Conservation (phyloP, 73 alveolate species). For the Paramecium primaurelia region DNA sequence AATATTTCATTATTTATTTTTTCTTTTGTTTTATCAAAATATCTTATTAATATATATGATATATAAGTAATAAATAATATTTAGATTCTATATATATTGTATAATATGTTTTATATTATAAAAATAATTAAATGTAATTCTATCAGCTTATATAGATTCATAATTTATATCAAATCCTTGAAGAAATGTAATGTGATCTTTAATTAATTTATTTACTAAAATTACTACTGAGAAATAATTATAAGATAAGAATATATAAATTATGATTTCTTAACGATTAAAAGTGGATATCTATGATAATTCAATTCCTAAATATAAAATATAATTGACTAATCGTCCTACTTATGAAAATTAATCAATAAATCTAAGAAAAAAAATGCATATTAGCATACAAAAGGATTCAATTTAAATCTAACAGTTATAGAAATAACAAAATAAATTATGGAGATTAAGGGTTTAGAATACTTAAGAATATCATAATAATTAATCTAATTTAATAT, state of each 20-base stretch:
- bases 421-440: not conserved
- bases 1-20: not conserved
- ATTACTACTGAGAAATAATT: not conserved
- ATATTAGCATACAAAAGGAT: not conserved
- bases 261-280: not conserved
- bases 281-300: not conserved
- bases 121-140: not conserved
- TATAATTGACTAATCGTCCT: not conserved
- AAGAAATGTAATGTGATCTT: not conserved
- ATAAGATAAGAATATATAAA: not conserved
- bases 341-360: not conserved
- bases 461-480: not conserved
- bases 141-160: not conserved
- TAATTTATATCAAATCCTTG: not conserved
- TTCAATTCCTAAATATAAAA: not conserved
- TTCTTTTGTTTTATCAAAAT: not conserved
- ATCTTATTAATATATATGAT: too few species aligned
- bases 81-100: too few species aligned
- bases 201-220: not conserved
- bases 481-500: not conserved
- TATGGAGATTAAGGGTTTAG: not conserved
- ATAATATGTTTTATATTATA: too few species aligned
- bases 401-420: not conserved
- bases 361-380: not conserved
- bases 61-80: too few species aligned